A percentile compares a stretch with the other conserved stretches of the same genome.
Evolutionary conservation across 2,329 filamentous ascomycete genomes (phyloP).

Genomic region (Fusarium brachygibbosum): DNA sequence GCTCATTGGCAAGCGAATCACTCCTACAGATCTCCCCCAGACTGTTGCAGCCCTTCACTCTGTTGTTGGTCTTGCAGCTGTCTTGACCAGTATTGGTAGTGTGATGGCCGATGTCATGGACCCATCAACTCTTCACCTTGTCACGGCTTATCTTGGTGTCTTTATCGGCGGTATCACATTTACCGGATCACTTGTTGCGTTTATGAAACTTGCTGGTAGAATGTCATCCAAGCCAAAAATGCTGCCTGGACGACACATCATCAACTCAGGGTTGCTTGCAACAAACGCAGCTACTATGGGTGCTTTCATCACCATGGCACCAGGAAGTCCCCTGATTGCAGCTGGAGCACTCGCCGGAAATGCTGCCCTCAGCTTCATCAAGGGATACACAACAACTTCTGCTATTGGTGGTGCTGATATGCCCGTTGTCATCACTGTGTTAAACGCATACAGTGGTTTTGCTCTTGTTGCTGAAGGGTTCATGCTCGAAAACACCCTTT

Average conservation of each 20-base stretch:
- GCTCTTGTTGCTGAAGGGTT: conserved; percentile 91
- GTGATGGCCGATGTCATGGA: conserved; percentile 81
- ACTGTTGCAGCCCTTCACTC: conserved; percentile 91
- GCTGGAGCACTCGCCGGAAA: conserved; percentile 83
- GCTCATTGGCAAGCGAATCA: conserved; percentile 87
- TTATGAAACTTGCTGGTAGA: conserved; percentile 84
- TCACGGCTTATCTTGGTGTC: conserved; percentile 88
- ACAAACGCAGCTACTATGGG: conserved; percentile 87
- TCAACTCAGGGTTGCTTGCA: conserved; percentile 81
- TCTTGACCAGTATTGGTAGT: conserved; percentile 88
- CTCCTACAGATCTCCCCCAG: conserved; percentile 88
- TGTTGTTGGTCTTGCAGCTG: conserved; percentile 88
- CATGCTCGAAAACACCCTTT: conserved; percentile 88
- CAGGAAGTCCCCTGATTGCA: conserved; percentile 82
- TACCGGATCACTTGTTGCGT: conserved; percentile 90
- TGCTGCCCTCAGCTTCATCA: conserved; percentile 82
- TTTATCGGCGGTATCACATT: conserved; percentile 91
- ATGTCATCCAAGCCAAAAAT: conserved; percentile 83
- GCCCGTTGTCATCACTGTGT: conserved; percentile 90
- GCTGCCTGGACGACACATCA: conserved; percentile 79
- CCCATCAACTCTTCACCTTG: conserved; percentile 83
- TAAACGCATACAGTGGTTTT: conserved; percentile 93
- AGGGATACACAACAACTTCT: conserved; percentile 88
- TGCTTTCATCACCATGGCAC: conserved; percentile 84
- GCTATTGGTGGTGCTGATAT: conserved; percentile 95